Conservation (phyloP, 495 filamentous ascomycete species). For the Daldinia childiae region DNA sequence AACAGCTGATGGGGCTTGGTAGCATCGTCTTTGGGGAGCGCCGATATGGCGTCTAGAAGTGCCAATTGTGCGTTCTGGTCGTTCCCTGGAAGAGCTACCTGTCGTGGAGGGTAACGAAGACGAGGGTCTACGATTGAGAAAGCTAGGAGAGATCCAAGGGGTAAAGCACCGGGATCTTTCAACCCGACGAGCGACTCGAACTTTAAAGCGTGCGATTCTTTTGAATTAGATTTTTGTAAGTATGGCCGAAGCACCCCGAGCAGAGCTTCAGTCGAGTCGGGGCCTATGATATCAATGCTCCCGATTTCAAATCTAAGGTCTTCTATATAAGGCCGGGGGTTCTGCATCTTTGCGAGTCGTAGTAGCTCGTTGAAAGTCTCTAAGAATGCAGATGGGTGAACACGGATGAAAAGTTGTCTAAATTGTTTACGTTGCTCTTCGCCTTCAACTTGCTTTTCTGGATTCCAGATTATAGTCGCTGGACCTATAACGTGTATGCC, state of each 20-base stretch:
- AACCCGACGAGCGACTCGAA: constrained; percentile 75
- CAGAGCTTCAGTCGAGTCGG: constrained; percentile 83
- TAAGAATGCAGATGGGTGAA: constrained; percentile 89
- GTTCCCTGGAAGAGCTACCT: constrained; percentile 53
- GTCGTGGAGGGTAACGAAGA: constrained; percentile 73
- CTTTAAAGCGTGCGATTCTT: constrained; percentile 59
- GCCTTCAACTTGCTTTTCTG: constrained; percentile 33
- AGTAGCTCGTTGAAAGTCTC: constrained; percentile 85
- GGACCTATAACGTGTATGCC: constrained; percentile 73
- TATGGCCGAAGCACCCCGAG: constrained; percentile 74
- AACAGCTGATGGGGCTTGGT: constrained; percentile 70
- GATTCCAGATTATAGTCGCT: constrained; percentile 76
- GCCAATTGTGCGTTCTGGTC: constrained; percentile 59
- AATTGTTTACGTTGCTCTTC: constrained; percentile 53
- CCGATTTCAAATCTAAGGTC: constrained; percentile 95
- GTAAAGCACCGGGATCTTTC: constrained; percentile 80
- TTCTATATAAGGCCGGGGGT: constrained; percentile 78
- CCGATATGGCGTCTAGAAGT: constrained; percentile 64
- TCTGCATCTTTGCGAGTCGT: constrained; percentile 72
- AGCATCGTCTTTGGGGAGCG: constrained; percentile 74
- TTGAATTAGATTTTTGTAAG: constrained; percentile 28
- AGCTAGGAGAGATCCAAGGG: constrained; percentile 72
- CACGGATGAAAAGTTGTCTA: constrained; percentile 74
- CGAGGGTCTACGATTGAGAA: constrained; percentile 85
- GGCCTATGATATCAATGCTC: constrained; percentile 88